phyloP scores from a whole-genome alignment of 441 rosid species.

The Kokia cookei region DNA sequence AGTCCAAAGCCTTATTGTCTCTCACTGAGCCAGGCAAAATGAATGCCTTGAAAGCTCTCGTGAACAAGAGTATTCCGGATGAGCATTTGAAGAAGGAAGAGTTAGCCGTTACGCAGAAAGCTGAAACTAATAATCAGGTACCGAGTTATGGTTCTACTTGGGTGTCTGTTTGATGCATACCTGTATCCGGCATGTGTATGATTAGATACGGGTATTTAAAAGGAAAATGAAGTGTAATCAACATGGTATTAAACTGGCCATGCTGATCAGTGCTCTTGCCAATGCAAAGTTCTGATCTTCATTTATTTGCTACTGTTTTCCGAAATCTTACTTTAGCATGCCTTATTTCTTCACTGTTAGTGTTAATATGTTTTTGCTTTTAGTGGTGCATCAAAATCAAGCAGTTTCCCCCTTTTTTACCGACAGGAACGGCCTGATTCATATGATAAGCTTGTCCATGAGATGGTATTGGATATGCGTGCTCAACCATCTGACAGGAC shows the following conservation, averaged over 20 bases:
- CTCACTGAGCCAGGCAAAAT: constrained; percentile 65
- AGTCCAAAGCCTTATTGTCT: constrained; percentile 50
- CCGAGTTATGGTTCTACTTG: constrained; percentile 1
- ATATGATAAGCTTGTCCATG: constrained; percentile 53
- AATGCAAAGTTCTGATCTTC: background rate
- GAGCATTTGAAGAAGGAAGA: constrained; percentile 31
- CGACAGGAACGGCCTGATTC: constrained; percentile 45
- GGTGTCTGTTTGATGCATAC: background rate
- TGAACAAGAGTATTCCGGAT: constrained; percentile 30
- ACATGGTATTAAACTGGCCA: background rate
- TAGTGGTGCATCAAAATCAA: background rate
- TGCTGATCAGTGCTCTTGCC: background rate
- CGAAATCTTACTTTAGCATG: background rate
- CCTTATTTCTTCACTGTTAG: background rate
- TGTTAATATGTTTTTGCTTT: background rate
- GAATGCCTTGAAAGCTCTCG: constrained; percentile 54
- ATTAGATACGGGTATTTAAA: too few species aligned
- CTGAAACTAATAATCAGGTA: constrained; percentile 39
- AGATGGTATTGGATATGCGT: constrained; percentile 60
- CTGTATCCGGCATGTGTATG: background rate
- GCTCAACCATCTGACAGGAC: constrained; percentile 81
- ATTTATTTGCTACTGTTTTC: background rate
- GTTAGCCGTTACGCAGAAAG: constrained; percentile 13
- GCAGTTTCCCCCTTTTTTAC: background rate
- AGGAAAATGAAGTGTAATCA: too few species aligned